Percentiles rank a stretch among this genome's conserved stretches.
Conservation (phyloP, 805 yeast genomes). For the Saccharomycopsis oosterbeekiorum region DNA sequence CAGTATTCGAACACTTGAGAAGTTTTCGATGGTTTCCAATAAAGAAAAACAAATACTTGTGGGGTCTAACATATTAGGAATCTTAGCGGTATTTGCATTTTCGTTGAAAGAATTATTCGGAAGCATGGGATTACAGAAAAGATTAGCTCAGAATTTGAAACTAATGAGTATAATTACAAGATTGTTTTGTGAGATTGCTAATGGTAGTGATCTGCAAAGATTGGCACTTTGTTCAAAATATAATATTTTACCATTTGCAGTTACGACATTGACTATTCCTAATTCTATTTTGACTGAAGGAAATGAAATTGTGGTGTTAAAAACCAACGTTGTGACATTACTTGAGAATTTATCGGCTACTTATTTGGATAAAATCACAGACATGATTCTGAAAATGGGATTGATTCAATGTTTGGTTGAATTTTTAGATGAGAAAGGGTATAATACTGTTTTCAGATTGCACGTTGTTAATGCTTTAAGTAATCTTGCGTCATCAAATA, state of each 20-base stretch:
- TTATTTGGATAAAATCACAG: constrained; percentile 4
- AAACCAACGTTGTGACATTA: constrained; percentile 4
- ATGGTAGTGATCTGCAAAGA: constrained; percentile 14
- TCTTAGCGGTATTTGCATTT: constrained; percentile 11
- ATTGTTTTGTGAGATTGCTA: constrained; percentile 9
- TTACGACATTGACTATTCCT: background rate
- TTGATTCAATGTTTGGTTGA: constrained; percentile 9
- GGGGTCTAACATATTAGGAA: constrained; percentile 10
- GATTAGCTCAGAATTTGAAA: background rate
- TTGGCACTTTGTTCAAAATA: constrained; percentile 8
- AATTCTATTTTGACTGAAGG: constrained; percentile 5
- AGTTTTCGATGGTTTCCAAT: constrained; percentile 9
- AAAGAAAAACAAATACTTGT: constrained; percentile 12
- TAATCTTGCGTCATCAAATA: constrained; percentile 7
- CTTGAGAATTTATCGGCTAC: constrained; percentile 8
- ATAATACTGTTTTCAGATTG: constrained; percentile 1
- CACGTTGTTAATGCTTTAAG: constrained; percentile 6
- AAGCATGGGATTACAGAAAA: background rate
- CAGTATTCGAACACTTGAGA: constrained; percentile 4
- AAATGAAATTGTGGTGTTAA: constrained; percentile 2
- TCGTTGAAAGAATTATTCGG: constrained; percentile 2
- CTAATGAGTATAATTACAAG: constrained; percentile 7
- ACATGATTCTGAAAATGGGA: constrained; percentile 7
- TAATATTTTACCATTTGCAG: constrained; percentile 13
- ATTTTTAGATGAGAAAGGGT: constrained; percentile 4